Base-by-base conservation (phyloP, 1,139 yeast species). In the Pichia sp. region DNA sequence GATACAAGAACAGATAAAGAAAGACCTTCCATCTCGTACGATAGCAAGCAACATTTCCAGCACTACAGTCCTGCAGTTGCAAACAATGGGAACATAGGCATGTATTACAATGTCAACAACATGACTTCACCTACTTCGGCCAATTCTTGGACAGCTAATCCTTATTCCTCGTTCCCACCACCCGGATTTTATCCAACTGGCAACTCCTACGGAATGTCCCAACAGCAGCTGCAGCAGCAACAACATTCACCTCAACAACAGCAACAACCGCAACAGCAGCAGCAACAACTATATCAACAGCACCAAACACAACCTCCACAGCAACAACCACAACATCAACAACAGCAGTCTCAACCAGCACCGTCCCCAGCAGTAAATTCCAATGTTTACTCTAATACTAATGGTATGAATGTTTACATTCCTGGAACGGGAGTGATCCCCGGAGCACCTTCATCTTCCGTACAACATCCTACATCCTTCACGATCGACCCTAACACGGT, bases 61-160 rank as follows among this genome's bases (percentile, higher is more conserved):
- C 40, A 12, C 4, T 12, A 12, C 16, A 36, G 40, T 16, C 40
- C 40, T 9, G 40, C 40, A 16, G 40, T 36, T 36, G 40, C 40
- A 10, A 36, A 14, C 40, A 36, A 36, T 36, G 49, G 41, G 29
- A 46, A 30, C 29, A 17, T 46, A 6, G 27, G 41, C 20, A 42
- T 42, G 45, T 46, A 46, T 29, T 46, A 46, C 38, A 33, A 31
- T 46, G n/a, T 40, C 20, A 31, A 20, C 38, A 46, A 20, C 33
- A 12, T 16, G 24, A n/a, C 38, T 2, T 17, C 49, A 12, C 16
- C 49, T 16, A 46, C 24, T 6, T 17, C 49, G 9, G 24, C 31
- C 29, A 46, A n/a, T n/a, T 46, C 48, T 10, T 46, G 48, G 48
- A 31, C 34, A 31, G 30, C 31, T n/a, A 46, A 31, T 29, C 6